These are phyloP conservation scores for Hypoxylon subgilvum DNA, from an alignment of 495 filamentous ascomycete species.

Conservation along the genomic window DNA sequence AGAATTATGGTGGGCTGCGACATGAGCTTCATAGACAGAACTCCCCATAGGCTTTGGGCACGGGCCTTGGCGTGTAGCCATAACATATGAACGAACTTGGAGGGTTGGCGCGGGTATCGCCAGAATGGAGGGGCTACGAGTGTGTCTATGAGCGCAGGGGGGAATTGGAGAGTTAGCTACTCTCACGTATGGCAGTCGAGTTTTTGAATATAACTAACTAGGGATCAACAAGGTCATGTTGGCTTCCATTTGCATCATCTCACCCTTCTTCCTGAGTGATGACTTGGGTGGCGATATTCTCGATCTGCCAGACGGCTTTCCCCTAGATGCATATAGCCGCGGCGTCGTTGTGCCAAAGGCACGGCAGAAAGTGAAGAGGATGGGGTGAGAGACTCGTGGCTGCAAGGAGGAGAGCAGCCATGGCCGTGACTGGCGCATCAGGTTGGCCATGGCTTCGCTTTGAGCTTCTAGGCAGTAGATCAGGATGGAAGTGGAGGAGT, in stretches of 20 bases:
- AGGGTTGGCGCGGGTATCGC: slow-evolving; percentile 32
- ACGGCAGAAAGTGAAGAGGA: slow-evolving; percentile 5
- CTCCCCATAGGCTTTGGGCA: neutral
- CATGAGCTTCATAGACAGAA: slow-evolving; percentile 22
- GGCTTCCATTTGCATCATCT: neutral
- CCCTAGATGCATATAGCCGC: slow-evolving; percentile 5
- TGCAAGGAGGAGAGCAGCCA: slow-evolving; percentile 14
- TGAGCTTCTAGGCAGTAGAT: neutral
- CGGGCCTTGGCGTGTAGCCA: slow-evolving; percentile 25
- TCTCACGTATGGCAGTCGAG: neutral
- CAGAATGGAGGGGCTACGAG: slow-evolving; percentile 36
- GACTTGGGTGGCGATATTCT: neutral
- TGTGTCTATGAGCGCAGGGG: slow-evolving; percentile 12
- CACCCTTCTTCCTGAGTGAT: neutral
- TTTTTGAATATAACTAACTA: slow-evolving; percentile 11
- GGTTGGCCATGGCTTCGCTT: slow-evolving; percentile 20
- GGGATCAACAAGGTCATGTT: slow-evolving; percentile 21
- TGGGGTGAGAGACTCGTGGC: neutral
- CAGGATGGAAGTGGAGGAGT: neutral
- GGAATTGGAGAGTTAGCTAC: slow-evolving; percentile 8
- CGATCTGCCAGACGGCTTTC: neutral
- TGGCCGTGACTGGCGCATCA: slow-evolving; percentile 23
- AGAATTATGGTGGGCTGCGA: slow-evolving; percentile 41
- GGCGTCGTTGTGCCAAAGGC: slow-evolving; percentile 8
- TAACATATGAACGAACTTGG: slow-evolving; percentile 30